phyloP scores from a whole-genome alignment of 345 rosid genomes.

The Rhizophora apiculata region DNA sequence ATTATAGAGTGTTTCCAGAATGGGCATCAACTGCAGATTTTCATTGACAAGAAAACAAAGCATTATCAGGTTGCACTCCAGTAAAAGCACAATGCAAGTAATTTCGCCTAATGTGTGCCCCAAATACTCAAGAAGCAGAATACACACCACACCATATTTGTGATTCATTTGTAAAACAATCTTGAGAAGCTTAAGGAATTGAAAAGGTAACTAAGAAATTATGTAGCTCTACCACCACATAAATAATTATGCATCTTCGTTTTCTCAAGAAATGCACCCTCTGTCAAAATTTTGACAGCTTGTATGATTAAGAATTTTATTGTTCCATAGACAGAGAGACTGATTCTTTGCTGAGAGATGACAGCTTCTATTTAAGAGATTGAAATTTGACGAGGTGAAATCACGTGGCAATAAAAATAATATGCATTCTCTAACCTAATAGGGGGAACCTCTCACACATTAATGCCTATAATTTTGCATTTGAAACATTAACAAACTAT shows the following conservation, averaged over 20 bases:
- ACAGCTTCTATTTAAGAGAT: neutral
- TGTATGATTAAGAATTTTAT: too few species aligned
- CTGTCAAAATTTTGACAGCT: too few species aligned
- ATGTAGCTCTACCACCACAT: too few species aligned
- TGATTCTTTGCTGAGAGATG: neutral
- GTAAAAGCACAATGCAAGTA: constrained; percentile 1
- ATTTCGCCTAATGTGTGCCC: neutral
- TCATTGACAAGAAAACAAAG: constrained; percentile 22
- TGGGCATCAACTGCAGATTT: constrained; percentile 76
- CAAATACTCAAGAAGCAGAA: neutral
- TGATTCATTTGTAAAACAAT: neutral
- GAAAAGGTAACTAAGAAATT: too few species aligned
- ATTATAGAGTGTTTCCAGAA: constrained; percentile 84
- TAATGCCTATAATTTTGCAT: too few species aligned
- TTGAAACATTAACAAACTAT: neutral
- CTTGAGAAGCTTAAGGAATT: neutral
- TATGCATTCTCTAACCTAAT: neutral
- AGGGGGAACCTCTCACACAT: neutral
- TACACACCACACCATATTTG: neutral
- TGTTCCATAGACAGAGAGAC: too few species aligned
- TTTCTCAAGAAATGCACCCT: too few species aligned
- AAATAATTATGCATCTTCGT: too few species aligned
- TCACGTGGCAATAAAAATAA: neutral
- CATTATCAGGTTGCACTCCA: constrained; percentile 3
- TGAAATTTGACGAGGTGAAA: neutral